Conservation (phyloP, 257 asterid genomes). For the Linderniella brevidens region DNA sequence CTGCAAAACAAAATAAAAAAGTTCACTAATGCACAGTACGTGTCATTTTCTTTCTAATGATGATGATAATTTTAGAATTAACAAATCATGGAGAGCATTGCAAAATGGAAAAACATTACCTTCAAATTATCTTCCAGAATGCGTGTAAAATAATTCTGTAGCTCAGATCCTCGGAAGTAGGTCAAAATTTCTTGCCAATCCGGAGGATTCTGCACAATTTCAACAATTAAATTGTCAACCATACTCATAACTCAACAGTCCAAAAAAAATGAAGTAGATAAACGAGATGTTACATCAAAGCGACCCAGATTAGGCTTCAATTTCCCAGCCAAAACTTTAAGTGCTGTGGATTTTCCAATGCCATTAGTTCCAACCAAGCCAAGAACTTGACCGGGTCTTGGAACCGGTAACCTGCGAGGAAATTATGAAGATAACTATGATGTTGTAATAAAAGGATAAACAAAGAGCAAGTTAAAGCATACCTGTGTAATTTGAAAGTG, state of each 20-base stretch:
- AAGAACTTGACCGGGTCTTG: conserved; percentile 98
- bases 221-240: conserved; percentile 10
- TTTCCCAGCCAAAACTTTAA: conserved; percentile 90
- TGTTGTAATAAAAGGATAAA: conserved; percentile 3
- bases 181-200: conserved; percentile 99
- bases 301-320: conserved; percentile 96
- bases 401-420: conserved; percentile 71
- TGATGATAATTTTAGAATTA: not conserved
- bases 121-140: conserved; percentile 92
- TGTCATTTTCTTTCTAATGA: not conserved
- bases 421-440: conserved; percentile 6
- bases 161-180: conserved; percentile 92
- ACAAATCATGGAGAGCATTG: not conserved
- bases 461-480: conserved; percentile 10
- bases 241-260: not conserved
- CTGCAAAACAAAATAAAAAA: not conserved
- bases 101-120: conserved; percentile 22
- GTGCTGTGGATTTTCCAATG: conserved; percentile 89
- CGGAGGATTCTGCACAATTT: conserved; percentile 76
- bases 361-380: conserved; percentile 99
- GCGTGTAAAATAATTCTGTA: conserved; percentile 93
- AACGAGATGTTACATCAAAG: conserved; percentile 33
- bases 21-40: not conserved
- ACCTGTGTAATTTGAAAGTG: conserved; percentile 93
- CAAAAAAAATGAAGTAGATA: not conserved